These are phyloP conservation scores for Pharus latifolius DNA, from an alignment of 176 grass and related monocot genomes.

Conservation along the genomic window DNA sequence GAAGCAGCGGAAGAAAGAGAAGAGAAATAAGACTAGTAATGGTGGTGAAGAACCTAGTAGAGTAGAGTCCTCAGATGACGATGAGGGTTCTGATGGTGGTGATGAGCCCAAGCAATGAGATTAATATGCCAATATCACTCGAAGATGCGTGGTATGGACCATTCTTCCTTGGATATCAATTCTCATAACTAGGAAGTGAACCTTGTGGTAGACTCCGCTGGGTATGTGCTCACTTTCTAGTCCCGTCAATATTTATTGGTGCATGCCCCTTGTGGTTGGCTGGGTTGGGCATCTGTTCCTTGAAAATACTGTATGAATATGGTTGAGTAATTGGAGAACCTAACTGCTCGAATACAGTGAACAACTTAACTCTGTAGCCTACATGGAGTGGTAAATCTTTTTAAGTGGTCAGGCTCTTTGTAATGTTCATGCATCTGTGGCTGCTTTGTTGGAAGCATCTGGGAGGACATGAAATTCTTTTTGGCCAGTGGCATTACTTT, in stretches of 20 bases:
- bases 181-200: background rate
- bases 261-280: background rate
- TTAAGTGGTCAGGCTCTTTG: no score
- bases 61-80: constrained; percentile 35
- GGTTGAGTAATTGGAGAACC: no score
- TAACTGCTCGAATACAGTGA: no score
- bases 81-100: constrained; percentile 34
- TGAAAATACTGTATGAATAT: background rate
- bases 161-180: background rate
- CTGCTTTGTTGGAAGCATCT: no score
- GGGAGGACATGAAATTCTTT: no score
- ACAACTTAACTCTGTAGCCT: no score
- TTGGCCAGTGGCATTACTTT: no score
- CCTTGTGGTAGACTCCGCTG: no score
- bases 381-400: no score
- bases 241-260: no score
- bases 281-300: background rate
- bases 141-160: background rate
- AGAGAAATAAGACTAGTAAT: constrained; percentile 20
- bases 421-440: no score
- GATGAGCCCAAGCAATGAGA: constrained; percentile 25
- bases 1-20: constrained; percentile 72
- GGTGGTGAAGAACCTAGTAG: constrained; percentile 24
- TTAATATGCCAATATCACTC: background rate
- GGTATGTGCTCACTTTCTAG: no score